phyloP scores from a whole-genome alignment of 1,284 basidiomycete species.

The Heterobasidion annosum region DNA sequence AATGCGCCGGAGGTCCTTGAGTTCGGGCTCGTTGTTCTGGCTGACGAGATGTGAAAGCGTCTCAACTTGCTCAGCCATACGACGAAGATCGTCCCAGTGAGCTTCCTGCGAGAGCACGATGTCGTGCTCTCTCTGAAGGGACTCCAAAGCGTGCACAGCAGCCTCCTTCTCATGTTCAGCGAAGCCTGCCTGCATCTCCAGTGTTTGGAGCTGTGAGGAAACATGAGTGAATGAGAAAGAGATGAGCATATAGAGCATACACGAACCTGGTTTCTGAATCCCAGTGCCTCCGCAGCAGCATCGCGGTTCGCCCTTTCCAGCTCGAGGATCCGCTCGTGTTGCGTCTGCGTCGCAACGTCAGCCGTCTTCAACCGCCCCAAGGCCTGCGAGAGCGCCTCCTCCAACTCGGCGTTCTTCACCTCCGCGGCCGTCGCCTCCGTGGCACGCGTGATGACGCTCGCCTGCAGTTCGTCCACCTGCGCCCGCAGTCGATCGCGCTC shows the following conservation, averaged over 20 bases:
- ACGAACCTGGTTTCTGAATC: slow-evolving; percentile 50
- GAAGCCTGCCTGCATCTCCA: slow-evolving; percentile 49
- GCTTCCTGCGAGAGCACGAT: slow-evolving; percentile 47
- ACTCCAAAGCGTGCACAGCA: slow-evolving; percentile 35
- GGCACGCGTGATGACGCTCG: slow-evolving; percentile 30
- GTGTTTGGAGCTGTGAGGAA: slow-evolving; percentile 39
- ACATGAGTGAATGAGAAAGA: neutral
- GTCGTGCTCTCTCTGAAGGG: slow-evolving; percentile 52
- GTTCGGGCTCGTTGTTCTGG: slow-evolving; percentile 59
- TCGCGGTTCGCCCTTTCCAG: slow-evolving; percentile 55
- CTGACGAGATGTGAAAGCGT: slow-evolving; percentile 48
- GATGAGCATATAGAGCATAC: neutral
- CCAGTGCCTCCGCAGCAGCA: slow-evolving; percentile 40
- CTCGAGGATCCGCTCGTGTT: slow-evolving; percentile 47
- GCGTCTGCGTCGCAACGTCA: slow-evolving; percentile 51
- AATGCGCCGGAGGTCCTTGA: slow-evolving; percentile 54
- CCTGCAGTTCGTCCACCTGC: slow-evolving; percentile 47
- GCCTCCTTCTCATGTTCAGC: slow-evolving; percentile 53
- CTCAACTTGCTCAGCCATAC: slow-evolving; percentile 61
- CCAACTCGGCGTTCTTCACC: slow-evolving; percentile 49
- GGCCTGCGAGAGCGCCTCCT: slow-evolving; percentile 61
- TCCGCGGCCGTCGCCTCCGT: slow-evolving; percentile 40
- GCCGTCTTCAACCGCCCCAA: slow-evolving; percentile 60
- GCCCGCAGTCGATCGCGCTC: slow-evolving; percentile 52
- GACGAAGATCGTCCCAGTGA: slow-evolving; percentile 65